Evolutionary conservation across 768 basidiomycete genomes (phyloP).

Genomic region (Lactifluus subvellereus): DNA sequence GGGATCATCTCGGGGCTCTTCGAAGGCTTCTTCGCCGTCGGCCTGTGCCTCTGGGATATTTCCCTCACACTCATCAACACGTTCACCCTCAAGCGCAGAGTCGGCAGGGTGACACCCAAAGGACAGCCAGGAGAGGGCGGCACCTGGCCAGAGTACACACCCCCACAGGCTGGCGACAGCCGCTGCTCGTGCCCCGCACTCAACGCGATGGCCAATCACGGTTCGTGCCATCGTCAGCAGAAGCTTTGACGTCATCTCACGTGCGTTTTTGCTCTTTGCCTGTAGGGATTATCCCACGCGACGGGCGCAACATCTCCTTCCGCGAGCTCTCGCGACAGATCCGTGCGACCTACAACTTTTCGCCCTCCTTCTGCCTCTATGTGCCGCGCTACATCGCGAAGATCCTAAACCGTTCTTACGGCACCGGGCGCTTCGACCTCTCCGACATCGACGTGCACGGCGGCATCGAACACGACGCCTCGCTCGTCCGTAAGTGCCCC

Average conservation of each 20-base stretch:
- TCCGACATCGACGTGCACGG: constrained; percentile 67
- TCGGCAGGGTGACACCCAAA: constrained; percentile 50
- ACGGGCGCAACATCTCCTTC: constrained; percentile 69
- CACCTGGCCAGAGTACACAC: constrained; percentile 60
- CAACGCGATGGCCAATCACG: constrained; percentile 82
- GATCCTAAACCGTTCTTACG: constrained; percentile 51
- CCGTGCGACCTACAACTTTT: constrained; percentile 61
- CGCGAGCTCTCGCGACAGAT: constrained; percentile 39
- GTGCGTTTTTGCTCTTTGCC: not conserved
- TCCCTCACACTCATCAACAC: constrained; percentile 47
- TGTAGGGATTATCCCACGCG: constrained; percentile 44
- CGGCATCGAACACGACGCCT: constrained; percentile 68
- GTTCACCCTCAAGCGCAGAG: constrained; percentile 42
- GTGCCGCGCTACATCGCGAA: constrained; percentile 56
- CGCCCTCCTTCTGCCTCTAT: constrained; percentile 59
- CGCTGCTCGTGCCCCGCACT: constrained; percentile 68
- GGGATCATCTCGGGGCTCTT: constrained; percentile 2
- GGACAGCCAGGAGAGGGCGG: constrained; percentile 55
- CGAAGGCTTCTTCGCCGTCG: constrained; percentile 6
- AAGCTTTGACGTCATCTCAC: not conserved
- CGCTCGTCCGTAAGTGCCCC: constrained; percentile 46
- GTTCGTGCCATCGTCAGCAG: constrained; percentile 32
- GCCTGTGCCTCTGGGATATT: constrained; percentile 47
- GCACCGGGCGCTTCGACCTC: constrained; percentile 55
- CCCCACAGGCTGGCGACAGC: constrained; percentile 58